A percentile compares a stretch with the other conserved stretches of the same genome.
Conservation (phyloP, 2,329 filamentous ascomycete genomes). For the Paecilomyces sp. region DNA sequence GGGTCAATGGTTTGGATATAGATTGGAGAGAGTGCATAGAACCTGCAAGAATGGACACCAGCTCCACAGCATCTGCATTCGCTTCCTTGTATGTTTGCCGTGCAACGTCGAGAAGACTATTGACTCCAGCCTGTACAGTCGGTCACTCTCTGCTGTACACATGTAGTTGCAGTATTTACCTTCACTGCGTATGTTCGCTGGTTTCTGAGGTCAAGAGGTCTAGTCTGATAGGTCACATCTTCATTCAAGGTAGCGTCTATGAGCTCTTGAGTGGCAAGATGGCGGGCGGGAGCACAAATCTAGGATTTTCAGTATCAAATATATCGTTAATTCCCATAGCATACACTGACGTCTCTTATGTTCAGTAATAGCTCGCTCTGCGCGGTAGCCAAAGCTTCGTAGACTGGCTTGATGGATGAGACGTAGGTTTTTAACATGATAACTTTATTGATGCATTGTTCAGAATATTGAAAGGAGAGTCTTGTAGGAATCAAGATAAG, state of each 20-base stretch:
- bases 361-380: constrained; percentile 57
- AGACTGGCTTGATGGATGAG: constrained; percentile 58
- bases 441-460: constrained; percentile 78
- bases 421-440: constrained; percentile 82
- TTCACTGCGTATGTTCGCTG: constrained; percentile 87
- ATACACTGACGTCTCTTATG: constrained; percentile 51
- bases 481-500: constrained; percentile 69
- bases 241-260: constrained; percentile 70
- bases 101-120: constrained; percentile 80
- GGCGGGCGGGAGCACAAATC: constrained; percentile 59
- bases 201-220: constrained; percentile 78
- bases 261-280: constrained; percentile 53
- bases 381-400: constrained; percentile 59
- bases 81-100: constrained; percentile 85
- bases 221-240: constrained; percentile 69
- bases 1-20: constrained; percentile 11
- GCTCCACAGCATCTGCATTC: constrained; percentile 66
- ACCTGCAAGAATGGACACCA: constrained; percentile 64
- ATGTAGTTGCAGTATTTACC: neutral
- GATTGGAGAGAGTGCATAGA: constrained; percentile 10
- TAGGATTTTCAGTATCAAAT: constrained; percentile 17
- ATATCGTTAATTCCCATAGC: neutral
- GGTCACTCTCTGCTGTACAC: neutral
- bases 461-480: constrained; percentile 59
- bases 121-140: constrained; percentile 59